Base-by-base conservation (phyloP, 116 monocot genomes). In the Dioscorea cayenensis region DNA sequence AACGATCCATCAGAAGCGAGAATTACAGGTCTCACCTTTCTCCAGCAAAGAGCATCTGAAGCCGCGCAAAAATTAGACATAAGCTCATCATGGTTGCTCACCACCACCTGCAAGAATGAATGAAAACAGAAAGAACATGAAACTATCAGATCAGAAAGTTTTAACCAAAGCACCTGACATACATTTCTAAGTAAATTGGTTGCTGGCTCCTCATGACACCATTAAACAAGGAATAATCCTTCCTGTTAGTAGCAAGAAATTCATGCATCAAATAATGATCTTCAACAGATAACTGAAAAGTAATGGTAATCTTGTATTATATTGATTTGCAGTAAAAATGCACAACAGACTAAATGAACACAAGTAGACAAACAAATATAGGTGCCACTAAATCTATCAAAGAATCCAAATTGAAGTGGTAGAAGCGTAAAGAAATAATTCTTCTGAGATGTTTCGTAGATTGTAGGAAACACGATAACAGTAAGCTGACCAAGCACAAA, bases 61-160 rank as follows among this genome's bases (percentile, higher is more conserved):
- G 96, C 60, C 92, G 96, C 51, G 96, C 96, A 96, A 67, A 96
- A 96, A 76, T 96, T 96, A 25, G 96, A 96, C 96, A 96, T 96
- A 28, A 96, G 87, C 48, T 96, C 96, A 77, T 96, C 96, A 83
- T 96, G 96, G 79, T 96, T 96, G 66, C 81, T 92, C 36, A 96
- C 96, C 29, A 72, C 28, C 72, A 32, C 90, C 96, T 96, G 71
- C 52, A 77, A 78, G 12, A 66, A 51, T 75, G 49, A 72, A 65
- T 28, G 43, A 12, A 59, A 65, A 52, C 6, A 70, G 13, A 19
- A 50, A 21, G 7, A 38, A 55, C 60, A 68, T 64, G 64, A 10
- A 59, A 49, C 51, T 32, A 19, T 64, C 12, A 16, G 25, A 51
- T 14, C 29, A 28, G 59, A 14, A n/a, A 25, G 10, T 55, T 55